Percentiles rank a stretch among this genome's conserved stretches.
Evolutionary conservation across 768 basidiomycete genomes (phyloP).

Genomic region (Leccinum variicolor): DNA sequence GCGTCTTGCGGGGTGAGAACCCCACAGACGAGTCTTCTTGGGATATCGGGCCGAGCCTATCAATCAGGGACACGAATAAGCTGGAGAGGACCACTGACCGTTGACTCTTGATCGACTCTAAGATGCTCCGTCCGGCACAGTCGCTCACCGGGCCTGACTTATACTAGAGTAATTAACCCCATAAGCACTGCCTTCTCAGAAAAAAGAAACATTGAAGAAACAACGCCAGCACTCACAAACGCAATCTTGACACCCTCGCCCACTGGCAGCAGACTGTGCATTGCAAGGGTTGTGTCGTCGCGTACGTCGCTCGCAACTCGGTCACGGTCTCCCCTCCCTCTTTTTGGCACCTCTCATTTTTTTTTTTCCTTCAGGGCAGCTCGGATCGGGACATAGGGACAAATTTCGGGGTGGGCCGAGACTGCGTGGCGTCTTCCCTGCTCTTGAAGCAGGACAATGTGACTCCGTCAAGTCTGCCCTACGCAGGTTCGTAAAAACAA

Average conservation of each 20-base stretch:
- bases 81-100: background rate
- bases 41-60: background rate
- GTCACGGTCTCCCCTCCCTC: background rate
- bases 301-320: background rate
- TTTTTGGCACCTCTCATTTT: background rate
- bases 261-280: background rate
- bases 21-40: background rate
- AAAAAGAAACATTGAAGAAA: background rate
- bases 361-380: background rate
- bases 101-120: background rate
- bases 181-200: background rate
- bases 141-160: background rate
- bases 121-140: background rate
- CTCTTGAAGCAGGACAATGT: background rate
- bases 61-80: background rate
- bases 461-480: background rate
- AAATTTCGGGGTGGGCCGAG: background rate
- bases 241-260: background rate
- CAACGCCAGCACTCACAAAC: background rate
- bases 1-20: slow-evolving; percentile 6
- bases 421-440: background rate
- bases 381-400: background rate
- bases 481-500: background rate
- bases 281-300: background rate
- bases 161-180: background rate